Evolutionary conservation across 306 rosid genomes (phyloP), one percentile per base, ranked within the genome.

Genomic region (Trichosanthes truncata): DNA sequence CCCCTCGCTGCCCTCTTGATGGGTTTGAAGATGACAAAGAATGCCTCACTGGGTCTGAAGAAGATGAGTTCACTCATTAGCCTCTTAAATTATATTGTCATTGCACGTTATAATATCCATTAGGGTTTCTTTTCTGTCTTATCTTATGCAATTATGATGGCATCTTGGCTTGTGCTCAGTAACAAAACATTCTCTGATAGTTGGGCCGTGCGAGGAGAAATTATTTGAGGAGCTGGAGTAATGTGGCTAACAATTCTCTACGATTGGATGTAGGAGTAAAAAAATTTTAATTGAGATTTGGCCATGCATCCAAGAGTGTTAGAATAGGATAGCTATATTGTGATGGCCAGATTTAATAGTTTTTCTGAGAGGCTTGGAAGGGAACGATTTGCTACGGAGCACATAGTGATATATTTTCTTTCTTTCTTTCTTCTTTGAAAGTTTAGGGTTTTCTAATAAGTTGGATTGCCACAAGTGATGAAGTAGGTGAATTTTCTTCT

Each of bases 401-500:
- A 89, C 82, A 0, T 26, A 61, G 36, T 69, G 76, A 25, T 23
- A 43, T 69, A 9, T 43, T 18, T 36, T 31, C 7, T 63, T 76
- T n/a, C n/a, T 83, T 21, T 13, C 80, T 81, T 79, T 26, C 25
- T 83, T 18, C 23, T 85, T 73, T 73, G n/a, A n/a, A 9, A 13
- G 59, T 82, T 59, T 25, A 80, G 65, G 75, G 40, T n/a, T 69
- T 59, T 40, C 26, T 40, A 89, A 92, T 88, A 87, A 88, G 83
- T 78, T 14, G 73, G 76, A 85, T 86, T 85, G 40, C 90, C 84
- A 77, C 77, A 89, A 82, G 97, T 83, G 90, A 89, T 90, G 98
- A 95, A 92, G 96, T 84, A 82, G 89, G 84, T 85, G 92, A 95
- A 91, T 95, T 95, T 94, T 90, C 92, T 92, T 89, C 51, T 29